Conservation (phyloP, 495 filamentous ascomycete genomes). For the Penicillium manginii region DNA sequence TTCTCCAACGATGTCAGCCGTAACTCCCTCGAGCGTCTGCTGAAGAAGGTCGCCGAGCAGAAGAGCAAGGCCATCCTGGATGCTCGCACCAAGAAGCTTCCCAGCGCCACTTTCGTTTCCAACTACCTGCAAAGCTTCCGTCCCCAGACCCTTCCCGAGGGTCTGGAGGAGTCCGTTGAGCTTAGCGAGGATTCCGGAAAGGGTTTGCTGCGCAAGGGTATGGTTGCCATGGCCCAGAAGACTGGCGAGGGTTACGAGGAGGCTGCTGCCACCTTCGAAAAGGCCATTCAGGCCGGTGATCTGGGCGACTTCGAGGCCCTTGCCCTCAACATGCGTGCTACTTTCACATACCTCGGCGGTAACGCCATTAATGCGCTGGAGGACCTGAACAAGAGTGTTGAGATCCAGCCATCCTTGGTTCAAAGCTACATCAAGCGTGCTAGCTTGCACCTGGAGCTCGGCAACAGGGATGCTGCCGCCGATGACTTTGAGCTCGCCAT, state of each 20-base stretch:
- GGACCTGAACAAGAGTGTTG: conserved; percentile 89
- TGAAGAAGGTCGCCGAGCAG: conserved; percentile 95
- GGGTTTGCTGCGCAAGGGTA: conserved; percentile 80
- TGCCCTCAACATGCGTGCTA: conserved; percentile 94
- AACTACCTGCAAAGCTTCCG: conserved; percentile 99
- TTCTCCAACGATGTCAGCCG: conserved; percentile 90
- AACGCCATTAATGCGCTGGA: conserved; percentile 79
- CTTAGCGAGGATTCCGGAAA: conserved; percentile 78
- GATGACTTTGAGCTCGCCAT: conserved; percentile 88
- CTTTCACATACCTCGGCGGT: conserved; percentile 89
- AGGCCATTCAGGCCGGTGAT: conserved; percentile 78
- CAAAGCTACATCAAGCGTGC: conserved; percentile 99
- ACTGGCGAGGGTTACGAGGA: conserved; percentile 89
- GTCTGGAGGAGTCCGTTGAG: conserved; percentile 78
- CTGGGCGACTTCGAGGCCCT: conserved; percentile 81
- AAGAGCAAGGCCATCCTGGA: conserved; percentile 87
- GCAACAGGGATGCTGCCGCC: conserved; percentile 86
- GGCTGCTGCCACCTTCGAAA: conserved; percentile 81
- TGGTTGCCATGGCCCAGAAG: conserved; percentile 79
- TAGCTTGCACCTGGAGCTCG: conserved; percentile 95
- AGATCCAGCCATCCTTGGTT: conserved; percentile 81
- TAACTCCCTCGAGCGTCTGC: conserved; percentile 83
- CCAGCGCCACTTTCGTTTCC: conserved; percentile 92
- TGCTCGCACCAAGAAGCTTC: conserved; percentile 78
- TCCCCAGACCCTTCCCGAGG: conserved; percentile 72